Base-by-base conservation (phyloP, 805 yeast genomes). In the Wickerhamomyces chaumierensis region DNA sequence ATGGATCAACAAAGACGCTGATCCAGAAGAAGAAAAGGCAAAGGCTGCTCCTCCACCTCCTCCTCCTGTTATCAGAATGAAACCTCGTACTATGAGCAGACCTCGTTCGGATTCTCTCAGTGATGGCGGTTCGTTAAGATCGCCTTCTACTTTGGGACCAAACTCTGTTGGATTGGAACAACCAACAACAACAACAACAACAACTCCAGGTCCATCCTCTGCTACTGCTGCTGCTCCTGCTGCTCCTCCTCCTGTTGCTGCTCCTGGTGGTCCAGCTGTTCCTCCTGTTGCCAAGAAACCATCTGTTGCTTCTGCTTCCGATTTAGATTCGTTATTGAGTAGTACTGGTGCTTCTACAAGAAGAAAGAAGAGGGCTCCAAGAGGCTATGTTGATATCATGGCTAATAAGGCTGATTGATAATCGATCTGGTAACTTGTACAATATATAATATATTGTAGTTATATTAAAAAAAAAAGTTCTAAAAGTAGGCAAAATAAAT, bases 1-100 rank as follows among this genome's bases (percentile, higher is more conserved):
- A 51, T 92, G 96, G 96, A 75, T 92, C 38, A 79, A 85, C 53
- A 74, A 73, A 39, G 73, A 75, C 44, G 75, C 73, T 4, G 72
- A 78, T 19, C 66, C 71, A 36, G 92, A 75, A 53, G 88, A 81
- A 36, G 78, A 78, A 49, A 60, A 68, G 37, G 58, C 73, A 1
- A 69, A 74, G 3, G 76, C 80, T 2, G 80, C 90, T 3, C 90
- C 95, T 4, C 92, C 66, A 31, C 62, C 69, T 35, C 29, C 29
- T 25, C 29, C 29, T 4, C 29, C 29, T 39, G 53, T 66, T 25
- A 60, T 66, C 15, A 63, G 57, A 37, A 61, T 60, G 42, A 61
- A 60, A 42, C 51, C 53, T 19, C 44, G 52, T 4, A 53, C 56
- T 5, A 47, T 56, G n/a, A 52, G 58, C 8, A 61, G 58, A 42